A percentile compares a stretch with the other conserved stretches of the same genome.
These are phyloP conservation scores for Podaxis sp. DNA, from an alignment of 768 basidiomycete genomes.

Conservation along the genomic window DNA sequence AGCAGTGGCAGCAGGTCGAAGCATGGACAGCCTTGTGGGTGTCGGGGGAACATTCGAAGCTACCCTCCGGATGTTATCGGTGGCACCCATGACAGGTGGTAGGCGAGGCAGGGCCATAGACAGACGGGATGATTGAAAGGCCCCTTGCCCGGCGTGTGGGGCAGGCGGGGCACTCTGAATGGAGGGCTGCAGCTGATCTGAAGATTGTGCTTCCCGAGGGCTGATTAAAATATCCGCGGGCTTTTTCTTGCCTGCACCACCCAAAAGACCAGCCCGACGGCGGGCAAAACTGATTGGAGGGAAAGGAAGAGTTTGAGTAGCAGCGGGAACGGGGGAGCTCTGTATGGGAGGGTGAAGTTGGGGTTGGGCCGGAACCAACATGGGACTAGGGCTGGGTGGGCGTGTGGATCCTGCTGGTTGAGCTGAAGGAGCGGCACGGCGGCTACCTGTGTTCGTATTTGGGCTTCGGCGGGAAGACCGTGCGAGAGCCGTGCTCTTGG, in stretches of 20 bases:
- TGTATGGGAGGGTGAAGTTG: constrained; percentile 15
- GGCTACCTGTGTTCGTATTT: constrained; percentile 28
- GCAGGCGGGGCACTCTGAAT: constrained; percentile 80
- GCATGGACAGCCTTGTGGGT: constrained; percentile 59
- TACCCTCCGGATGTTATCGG: constrained; percentile 46
- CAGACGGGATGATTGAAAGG: constrained; percentile 43
- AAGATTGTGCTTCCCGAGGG: constrained; percentile 54
- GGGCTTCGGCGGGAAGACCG: constrained; percentile 38
- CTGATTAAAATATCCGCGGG: constrained; percentile 80
- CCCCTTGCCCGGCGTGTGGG: constrained; percentile 45
- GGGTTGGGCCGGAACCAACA: constrained; percentile 25
- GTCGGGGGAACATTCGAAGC: constrained; percentile 69
- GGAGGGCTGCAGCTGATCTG: constrained; percentile 58
- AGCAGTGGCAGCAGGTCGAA: constrained; percentile 28
- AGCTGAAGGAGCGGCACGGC: constrained; percentile 23
- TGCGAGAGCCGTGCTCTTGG: constrained; percentile 7
- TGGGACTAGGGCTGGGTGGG: constrained; percentile 35
- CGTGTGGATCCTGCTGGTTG: constrained; percentile 21
- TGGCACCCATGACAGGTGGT: constrained; percentile 44
- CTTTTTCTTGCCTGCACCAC: constrained; percentile 55
- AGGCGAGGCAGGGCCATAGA: constrained; percentile 69
- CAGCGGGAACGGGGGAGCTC: constrained; percentile 23
- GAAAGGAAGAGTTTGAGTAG: constrained; percentile 52
- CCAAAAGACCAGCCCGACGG: constrained; percentile 65
- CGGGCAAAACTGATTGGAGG: constrained; percentile 78